Evolutionary conservation across 176 grass and related monocot species (phyloP), one percentile per base, ranked within the genome.

Genomic region (Aegilops speltoides): DNA sequence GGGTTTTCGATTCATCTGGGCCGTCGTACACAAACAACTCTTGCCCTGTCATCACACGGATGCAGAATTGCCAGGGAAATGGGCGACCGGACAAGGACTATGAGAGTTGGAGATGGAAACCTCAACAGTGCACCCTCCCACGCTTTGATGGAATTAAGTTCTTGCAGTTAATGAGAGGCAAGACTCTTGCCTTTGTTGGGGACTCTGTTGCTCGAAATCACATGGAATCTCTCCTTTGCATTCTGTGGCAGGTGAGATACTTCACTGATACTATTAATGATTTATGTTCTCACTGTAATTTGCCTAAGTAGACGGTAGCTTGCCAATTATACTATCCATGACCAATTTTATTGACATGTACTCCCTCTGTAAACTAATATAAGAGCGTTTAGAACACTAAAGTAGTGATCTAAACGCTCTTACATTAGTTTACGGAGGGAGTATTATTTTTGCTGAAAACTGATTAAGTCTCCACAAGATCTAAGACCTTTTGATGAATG

Each of bases 161-260:
- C 83, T 83, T 98, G 61, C 92, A 98, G 78, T 86, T 96, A 76
- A 96, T 98, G 96, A 94, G 89, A 88, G 86, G 85, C 41, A 98
- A 98, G 87, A 98, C 96, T 23, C 60, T 98, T 78, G 93, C 96
- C 4, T 98, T 98, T 82, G 84, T 95, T 64, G 96, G 93, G 38
- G 93, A 98, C 85, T 98, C 93, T 9, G 96, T 98, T 78, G 96
- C 96, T 34, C 85, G 91, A 68, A 98, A 98, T 84, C 96, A 98
- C 84, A 95, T 96, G 93, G 96, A 98, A 50, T 98, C 96, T 80
- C 90, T 98, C 24, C 78, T 95, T 71, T 98, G 96, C 86, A 92
- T 94, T 81, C 84, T 98, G 56, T 98, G 96, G 96, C 91, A 98
- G 92, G 96, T 91, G 84, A 82, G 79, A 61, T 86, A 64, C 29